phyloP scores from a whole-genome alignment of 208 protist genomes.

The Borovskyia barvae region DNA sequence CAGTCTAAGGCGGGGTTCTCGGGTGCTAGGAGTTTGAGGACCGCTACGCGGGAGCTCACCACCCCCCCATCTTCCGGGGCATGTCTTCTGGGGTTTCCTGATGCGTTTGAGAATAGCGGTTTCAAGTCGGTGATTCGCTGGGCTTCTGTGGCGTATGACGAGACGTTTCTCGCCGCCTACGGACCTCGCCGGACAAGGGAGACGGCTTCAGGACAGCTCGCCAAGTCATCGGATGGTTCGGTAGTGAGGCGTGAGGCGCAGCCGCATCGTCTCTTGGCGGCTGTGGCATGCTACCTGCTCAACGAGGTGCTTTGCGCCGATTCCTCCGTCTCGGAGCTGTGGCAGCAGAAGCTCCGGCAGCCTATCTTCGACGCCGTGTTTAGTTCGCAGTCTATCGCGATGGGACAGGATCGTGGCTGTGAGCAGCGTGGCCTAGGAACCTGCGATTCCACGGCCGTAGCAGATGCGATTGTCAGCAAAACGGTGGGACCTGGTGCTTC shows the following conservation, averaged over 20 bases:
- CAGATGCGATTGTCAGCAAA: slow-evolving; percentile 8
- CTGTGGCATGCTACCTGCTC: slow-evolving; percentile 70
- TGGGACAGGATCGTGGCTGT: slow-evolving; percentile 12
- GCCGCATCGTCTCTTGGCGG: slow-evolving; percentile 56
- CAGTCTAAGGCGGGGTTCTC: no score
- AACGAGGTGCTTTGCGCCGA: slow-evolving; percentile 72
- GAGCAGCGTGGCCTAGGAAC: background rate
- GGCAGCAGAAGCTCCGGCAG: slow-evolving; percentile 39
- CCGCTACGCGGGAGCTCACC: no score
- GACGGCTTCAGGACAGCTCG: background rate
- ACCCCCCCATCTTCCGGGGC: no score
- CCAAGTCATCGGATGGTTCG: background rate
- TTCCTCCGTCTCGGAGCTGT: slow-evolving; percentile 37
- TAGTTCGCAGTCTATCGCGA: slow-evolving; percentile 35
- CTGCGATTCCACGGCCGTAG: slow-evolving; percentile 5
- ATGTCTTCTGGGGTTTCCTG: slow-evolving; percentile 47
- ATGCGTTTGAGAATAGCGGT: slow-evolving; percentile 54
- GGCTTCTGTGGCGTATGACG: slow-evolving; percentile 67
- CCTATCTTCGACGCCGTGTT: slow-evolving; percentile 79
- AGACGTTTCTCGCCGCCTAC: slow-evolving; percentile 60
- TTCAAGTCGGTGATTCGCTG: slow-evolving; percentile 69
- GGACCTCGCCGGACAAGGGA: slow-evolving; percentile 44
- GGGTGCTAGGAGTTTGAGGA: no score
- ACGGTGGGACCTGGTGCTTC: background rate
- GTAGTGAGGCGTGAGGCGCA: slow-evolving; percentile 12